Conservation (phyloP, 2,329 filamentous ascomycete species). For the Geosmithia morbida region DNA sequence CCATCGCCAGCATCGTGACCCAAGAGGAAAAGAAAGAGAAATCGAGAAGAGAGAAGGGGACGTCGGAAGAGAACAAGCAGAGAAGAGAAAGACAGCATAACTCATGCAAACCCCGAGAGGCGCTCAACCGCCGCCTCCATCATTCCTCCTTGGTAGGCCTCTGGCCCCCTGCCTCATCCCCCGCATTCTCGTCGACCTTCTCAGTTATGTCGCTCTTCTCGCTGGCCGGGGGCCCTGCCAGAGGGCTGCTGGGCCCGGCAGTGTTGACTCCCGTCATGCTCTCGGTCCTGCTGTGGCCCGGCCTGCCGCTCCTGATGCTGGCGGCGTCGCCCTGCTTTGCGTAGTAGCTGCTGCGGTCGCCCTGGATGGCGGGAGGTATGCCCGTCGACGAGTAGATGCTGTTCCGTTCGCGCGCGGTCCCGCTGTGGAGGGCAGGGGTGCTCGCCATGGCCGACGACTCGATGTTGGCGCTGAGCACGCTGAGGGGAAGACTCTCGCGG, state of each 20-base stretch:
- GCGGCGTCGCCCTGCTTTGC: conserved; percentile 56
- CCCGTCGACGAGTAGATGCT: conserved; percentile 72
- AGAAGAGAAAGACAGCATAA: background rate
- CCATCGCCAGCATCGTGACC: background rate
- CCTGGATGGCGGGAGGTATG: conserved; percentile 45
- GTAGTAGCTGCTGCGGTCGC: conserved; percentile 74
- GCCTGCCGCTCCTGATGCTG: conserved; percentile 62
- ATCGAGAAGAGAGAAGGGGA: background rate
- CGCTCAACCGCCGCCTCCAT: background rate
- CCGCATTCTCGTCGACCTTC: background rate
- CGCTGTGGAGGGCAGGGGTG: conserved; percentile 39
- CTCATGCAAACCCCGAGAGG: background rate
- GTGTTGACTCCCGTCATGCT: conserved; percentile 64
- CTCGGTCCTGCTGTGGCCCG: conserved; percentile 68
- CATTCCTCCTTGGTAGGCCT: background rate
- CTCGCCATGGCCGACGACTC: conserved; percentile 30
- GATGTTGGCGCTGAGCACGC: conserved; percentile 59
- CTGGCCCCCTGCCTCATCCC: background rate
- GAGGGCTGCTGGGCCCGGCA: conserved; percentile 43
- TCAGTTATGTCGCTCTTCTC: conserved; percentile 16
- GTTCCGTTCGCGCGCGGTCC: conserved; percentile 43
- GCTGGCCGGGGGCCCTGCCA: conserved; percentile 33
- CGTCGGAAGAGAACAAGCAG: background rate
- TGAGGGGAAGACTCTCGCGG: conserved; percentile 65
- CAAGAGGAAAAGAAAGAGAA: background rate